Evolutionary conservation across 2,329 filamentous ascomycete species (phyloP), one percentile per base, ranked within the genome.

Genomic region (Clarireedia sp.): DNA sequence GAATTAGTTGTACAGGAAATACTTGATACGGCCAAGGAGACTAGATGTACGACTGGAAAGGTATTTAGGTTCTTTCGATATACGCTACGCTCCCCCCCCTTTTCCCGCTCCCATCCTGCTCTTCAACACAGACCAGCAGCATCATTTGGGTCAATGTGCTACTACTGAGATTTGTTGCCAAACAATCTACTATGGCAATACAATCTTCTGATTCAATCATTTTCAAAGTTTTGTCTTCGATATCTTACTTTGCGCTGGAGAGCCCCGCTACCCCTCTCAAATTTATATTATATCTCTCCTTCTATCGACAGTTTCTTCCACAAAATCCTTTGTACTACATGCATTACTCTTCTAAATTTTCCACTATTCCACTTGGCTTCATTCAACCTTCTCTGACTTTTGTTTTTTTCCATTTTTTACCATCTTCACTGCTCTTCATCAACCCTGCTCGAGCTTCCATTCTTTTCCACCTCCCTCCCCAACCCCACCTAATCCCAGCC

Each of bases 41-140:
- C 75, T 14, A 75, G 77, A 23, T 77, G 88, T 12, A 75, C 80
- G 0, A 74, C 75, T 41, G 89, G 89, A 52, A 94, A 92, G 76
- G 82, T 81, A 66, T 62, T 67, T 21, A 16, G 37, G n/a, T 9
- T 14, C 40, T 47, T 9, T 21, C 29, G 10, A 14, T 23, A 37
- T 12, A 26, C 9, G 36, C 86, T 80, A 90, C 87, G 6, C 12
- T 19, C 17, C 36, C 86, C 91, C 83, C 67, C 91, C 91, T 1
- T 90, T 90, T 62, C 80, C 78, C 14, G 63, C 71, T 0, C 67
- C 72, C 0, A 66, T 71, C 8, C 73, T 81, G 29, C 77, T 89
- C 14, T 77, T 86, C 60, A 74, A 75, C 3, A 10, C 29, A 33
- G 29, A 12, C 9, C 9, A 33, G 26, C 26, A 33, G 8, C 5